Evolutionary conservation across 108 stramenopile species (phyloP), one percentile per base, ranked within the genome.

Genomic region (Fistulifera solaris): DNA sequence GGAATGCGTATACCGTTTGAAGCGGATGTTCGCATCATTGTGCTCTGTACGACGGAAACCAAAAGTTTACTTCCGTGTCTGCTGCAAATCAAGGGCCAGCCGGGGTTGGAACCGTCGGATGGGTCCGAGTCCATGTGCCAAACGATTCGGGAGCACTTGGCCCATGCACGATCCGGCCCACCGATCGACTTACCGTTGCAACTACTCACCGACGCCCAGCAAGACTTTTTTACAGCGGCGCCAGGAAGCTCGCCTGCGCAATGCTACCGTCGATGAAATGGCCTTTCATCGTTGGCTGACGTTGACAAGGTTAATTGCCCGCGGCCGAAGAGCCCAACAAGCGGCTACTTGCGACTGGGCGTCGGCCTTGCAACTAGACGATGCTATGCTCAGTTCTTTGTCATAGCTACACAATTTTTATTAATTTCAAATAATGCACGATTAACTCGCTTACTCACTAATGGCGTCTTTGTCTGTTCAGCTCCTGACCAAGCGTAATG

Each of bases 401-500:
- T 35, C 6, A 6, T 35, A 35, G 31, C 31, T 3, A 35, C 31
- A 8, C 31, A 35, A 35, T 8, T 35, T 6, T 3, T 35, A 8
- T 35, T 6, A 35, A 8, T 35, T 8, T 35, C 3, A 6, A 35
- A 35, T 35, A 35, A 35, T 35, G 31, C 31, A 8, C 3, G 31
- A 35, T 35, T 35, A 35, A 3, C 7, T 45, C 11, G 11, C 17
- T 18, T 45, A 45, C 19, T 45, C 11, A 8, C 5, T 45, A 22
- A 18, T 45, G 44, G 11, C 17, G 44, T 5, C 19, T 3, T 18
- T 18, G 17, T 45, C 44, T 45, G 44, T 18, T 18, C 7, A 92
- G 65, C 54, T 92, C 89, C 17, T 85, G 89, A 15, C 89, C 89
- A 25, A 92, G 44, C 23, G 76, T 67, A 76, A 85, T 81, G 35